Percentiles rank a stretch among this genome's conserved stretches.
Conservation (phyloP, 2,329 filamentous ascomycete species). For the Cladophialophora psammophila region DNA sequence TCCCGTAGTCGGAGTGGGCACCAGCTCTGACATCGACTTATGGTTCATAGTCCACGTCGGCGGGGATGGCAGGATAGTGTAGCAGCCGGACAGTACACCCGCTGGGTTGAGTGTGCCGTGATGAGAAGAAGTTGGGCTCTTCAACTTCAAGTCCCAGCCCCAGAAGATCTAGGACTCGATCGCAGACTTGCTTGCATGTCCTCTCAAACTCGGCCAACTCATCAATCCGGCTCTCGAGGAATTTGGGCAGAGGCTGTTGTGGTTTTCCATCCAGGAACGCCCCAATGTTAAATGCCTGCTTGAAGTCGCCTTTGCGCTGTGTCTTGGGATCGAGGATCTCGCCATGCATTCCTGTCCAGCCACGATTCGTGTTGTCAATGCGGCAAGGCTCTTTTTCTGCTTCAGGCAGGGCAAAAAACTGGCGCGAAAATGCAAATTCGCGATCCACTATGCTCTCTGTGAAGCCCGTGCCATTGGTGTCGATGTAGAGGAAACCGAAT, state of each 20-base stretch:
- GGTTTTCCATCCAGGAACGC: constrained; percentile 73
- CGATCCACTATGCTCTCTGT: constrained; percentile 69
- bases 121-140: constrained; percentile 40
- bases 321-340: constrained; percentile 86
- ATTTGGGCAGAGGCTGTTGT: constrained; percentile 76
- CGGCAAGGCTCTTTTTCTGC: constrained; percentile 65
- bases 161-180: constrained; percentile 76
- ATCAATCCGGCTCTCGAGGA: constrained; percentile 66
- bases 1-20: constrained; percentile 50
- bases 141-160: constrained; percentile 75
- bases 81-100: constrained; percentile 73
- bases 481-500: constrained; percentile 90
- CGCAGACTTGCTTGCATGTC: constrained; percentile 75
- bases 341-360: constrained; percentile 86
- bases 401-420: constrained; percentile 49
- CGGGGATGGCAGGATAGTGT: constrained; percentile 70
- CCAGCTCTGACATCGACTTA: constrained; percentile 79
- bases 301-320: constrained; percentile 84
- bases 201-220: constrained; percentile 72
- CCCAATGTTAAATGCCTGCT: constrained; percentile 95
- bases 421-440: constrained; percentile 73
- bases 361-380: constrained; percentile 79
- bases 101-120: constrained; percentile 62
- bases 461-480: constrained; percentile 75
- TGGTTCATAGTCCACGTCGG: constrained; percentile 54